These are phyloP conservation scores for Intubia oerlemansii DNA, from an alignment of 2,329 filamentous ascomycete species.

Conservation along the genomic window DNA sequence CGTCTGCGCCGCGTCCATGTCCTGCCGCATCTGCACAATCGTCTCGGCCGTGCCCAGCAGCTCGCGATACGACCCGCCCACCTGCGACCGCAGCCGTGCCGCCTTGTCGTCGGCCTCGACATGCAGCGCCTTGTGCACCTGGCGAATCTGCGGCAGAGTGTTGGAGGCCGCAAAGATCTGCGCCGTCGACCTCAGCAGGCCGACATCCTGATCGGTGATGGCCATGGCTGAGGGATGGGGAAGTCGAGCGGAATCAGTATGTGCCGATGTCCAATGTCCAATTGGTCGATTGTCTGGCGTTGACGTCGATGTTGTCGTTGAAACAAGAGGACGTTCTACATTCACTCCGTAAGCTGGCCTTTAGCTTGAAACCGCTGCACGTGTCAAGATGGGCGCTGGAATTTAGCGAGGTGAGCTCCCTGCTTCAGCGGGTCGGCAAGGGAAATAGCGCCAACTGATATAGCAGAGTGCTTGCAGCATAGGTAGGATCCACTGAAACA, in stretches of 20 bases:
- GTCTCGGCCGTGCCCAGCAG: conserved; percentile 79
- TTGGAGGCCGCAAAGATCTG: conserved; percentile 31
- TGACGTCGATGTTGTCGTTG: no score
- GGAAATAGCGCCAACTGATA: no score
- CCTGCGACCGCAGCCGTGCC: conserved; percentile 38
- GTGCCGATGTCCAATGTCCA: no score
- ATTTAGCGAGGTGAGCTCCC: no score
- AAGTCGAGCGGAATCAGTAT: neutral
- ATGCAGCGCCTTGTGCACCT: conserved; percentile 38
- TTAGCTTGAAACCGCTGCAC: no score
- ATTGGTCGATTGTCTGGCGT: no score
- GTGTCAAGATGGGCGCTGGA: no score
- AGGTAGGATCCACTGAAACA: no score
- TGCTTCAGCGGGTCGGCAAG: no score
- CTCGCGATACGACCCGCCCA: conserved; percentile 58
- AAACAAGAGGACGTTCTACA: no score
- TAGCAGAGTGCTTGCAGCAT: no score
- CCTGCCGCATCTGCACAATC: conserved; percentile 73
- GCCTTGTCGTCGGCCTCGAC: conserved; percentile 40
- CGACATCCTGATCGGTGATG: conserved; percentile 20
- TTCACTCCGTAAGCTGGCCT: no score
- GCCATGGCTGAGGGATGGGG: conserved; percentile 10
- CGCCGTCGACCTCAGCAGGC: conserved; percentile 24
- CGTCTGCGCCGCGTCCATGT: conserved; percentile 54
- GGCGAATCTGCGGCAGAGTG: conserved; percentile 41